Evolutionary conservation across 2,329 filamentous ascomycete species (phyloP).

Genomic region (Gremmenia infestans): DNA sequence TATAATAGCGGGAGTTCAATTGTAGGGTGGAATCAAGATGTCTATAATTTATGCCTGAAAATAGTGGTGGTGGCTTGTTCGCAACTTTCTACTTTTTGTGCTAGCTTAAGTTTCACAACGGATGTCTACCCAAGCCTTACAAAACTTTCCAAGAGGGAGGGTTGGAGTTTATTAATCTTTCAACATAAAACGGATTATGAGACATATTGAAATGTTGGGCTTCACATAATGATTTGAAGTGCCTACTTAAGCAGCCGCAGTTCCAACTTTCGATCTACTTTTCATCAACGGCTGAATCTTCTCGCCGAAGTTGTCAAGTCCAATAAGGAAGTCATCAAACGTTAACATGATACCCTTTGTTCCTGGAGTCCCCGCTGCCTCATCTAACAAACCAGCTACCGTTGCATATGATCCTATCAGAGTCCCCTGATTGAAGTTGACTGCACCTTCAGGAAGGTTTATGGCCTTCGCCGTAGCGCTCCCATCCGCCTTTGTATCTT

Average conservation of each 20-base stretch:
- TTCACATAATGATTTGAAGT: background rate
- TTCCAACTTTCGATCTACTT: conserved; percentile 19
- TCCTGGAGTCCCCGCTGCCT: conserved; percentile 28
- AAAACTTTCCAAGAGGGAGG: no score
- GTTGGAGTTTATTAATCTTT: no score
- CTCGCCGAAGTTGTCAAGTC: conserved; percentile 30
- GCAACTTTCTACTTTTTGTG: no score
- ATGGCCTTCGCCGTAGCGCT: conserved; percentile 28
- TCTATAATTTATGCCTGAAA: no score
- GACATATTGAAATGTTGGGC: no score
- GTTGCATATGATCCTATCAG: conserved; percentile 28
- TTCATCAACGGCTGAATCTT: conserved; percentile 34
- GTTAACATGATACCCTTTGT: conserved; percentile 34
- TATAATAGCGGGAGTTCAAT: no score
- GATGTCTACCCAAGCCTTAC: no score
- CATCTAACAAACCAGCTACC: conserved; percentile 31
- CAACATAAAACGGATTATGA: no score
- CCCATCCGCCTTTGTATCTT: conserved; percentile 30
- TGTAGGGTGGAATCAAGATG: no score
- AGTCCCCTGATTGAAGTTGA: conserved; percentile 32
- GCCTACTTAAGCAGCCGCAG: background rate
- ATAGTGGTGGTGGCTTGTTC: no score
- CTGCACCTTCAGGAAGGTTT: conserved; percentile 27
- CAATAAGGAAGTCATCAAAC: conserved; percentile 32
- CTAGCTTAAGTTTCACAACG: no score